Evolutionary conservation across 192 early-diverging fungal genomes (phyloP).

Genomic region (Rhizoclosmatium globosum): DNA sequence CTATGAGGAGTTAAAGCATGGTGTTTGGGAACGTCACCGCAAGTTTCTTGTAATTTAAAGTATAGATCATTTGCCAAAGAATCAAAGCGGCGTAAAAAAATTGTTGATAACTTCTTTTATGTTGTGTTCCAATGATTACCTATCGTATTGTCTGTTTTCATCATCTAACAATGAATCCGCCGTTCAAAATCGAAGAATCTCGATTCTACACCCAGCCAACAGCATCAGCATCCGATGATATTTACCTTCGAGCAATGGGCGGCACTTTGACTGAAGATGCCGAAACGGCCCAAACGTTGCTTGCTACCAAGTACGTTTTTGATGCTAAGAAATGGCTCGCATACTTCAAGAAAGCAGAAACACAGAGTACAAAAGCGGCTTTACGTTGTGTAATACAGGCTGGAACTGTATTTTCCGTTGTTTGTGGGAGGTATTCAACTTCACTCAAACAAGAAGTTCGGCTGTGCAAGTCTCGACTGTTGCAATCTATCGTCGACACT

Average conservation of each 20-base stretch:
- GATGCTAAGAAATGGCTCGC: conserved; percentile 21
- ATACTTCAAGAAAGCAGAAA: conserved; percentile 17
- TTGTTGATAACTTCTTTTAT: background rate
- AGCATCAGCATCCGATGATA: background rate
- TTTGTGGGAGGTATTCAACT: conserved; percentile 14
- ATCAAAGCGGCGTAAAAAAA: too few species aligned
- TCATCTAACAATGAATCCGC: background rate
- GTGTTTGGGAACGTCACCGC: background rate
- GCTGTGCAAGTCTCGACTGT: conserved; percentile 5
- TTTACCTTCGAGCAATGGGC: background rate
- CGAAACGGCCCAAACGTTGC: conserved; percentile 7
- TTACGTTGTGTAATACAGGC: conserved; percentile 29
- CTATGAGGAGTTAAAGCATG: conserved; percentile 4
- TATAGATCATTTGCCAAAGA: background rate
- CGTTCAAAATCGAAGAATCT: background rate
- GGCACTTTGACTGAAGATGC: background rate
- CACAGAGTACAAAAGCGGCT: conserved; percentile 23
- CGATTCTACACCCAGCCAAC: background rate
- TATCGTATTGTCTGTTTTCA: background rate
- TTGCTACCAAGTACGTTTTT: conserved; percentile 21
- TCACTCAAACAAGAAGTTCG: background rate
- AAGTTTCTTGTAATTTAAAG: background rate
- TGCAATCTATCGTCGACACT: conserved; percentile 11
- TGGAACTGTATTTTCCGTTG: conserved; percentile 28
- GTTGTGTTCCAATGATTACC: background rate